Conservation (phyloP, 2,329 filamentous ascomycete genomes). For the Fusarium hainanense region DNA sequence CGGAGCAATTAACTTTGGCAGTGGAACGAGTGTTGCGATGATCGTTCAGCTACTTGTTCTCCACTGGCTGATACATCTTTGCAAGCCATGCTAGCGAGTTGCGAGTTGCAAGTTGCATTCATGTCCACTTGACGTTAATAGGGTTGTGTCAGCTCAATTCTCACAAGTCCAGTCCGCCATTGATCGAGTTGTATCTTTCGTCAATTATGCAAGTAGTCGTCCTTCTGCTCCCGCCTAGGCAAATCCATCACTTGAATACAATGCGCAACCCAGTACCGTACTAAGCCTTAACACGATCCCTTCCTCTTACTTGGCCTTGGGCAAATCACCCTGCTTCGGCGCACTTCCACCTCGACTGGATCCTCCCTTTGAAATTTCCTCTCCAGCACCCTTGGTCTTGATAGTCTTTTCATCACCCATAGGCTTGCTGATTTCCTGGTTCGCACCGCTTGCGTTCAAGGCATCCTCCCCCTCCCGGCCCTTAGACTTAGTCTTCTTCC, state of each 20-base stretch:
- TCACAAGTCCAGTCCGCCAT: neutral
- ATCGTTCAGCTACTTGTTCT: neutral
- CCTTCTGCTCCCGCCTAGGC: neutral
- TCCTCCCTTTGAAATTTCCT: slow-evolving; percentile 52
- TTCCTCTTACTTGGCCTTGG: slow-evolving; percentile 20
- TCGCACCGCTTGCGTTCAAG: slow-evolving; percentile 58
- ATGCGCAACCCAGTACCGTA: neutral
- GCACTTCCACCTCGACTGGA: slow-evolving; percentile 48
- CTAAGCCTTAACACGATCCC: neutral
- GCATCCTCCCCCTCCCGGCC: slow-evolving; percentile 42
- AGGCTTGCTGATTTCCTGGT: slow-evolving; percentile 56
- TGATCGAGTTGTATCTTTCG: neutral
- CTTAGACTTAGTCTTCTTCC: slow-evolving; percentile 52
- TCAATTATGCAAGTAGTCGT: neutral
- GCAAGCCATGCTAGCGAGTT: neutral
- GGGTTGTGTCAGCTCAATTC: neutral
- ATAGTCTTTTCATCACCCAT: slow-evolving; percentile 51
- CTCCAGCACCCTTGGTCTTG: slow-evolving; percentile 49
- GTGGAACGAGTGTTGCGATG: neutral
- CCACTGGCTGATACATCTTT: neutral
- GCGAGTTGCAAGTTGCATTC: neutral
- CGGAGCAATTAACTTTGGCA: neutral
- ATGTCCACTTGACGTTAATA: neutral
- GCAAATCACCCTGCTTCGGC: slow-evolving; percentile 46
- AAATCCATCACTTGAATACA: neutral